Evolutionary conservation across 2,329 filamentous ascomycete species (phyloP).

Genomic region (Lachnellula occidentalis): DNA sequence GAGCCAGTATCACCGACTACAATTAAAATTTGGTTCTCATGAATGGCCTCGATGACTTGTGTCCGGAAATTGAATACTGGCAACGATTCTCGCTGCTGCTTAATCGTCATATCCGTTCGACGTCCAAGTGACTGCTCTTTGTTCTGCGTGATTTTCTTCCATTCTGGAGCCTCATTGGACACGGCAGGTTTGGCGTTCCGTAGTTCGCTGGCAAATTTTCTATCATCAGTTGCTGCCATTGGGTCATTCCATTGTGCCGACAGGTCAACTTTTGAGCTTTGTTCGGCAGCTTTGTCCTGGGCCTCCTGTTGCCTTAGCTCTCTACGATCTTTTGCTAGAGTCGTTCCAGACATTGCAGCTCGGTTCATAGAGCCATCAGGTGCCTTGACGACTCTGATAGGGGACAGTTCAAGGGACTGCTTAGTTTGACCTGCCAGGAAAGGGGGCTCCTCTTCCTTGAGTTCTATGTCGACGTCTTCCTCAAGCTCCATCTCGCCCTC

Average conservation of each 20-base stretch:
- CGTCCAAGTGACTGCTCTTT: slow-evolving; percentile 80
- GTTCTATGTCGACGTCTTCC: slow-evolving; percentile 95
- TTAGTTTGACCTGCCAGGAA: slow-evolving; percentile 96
- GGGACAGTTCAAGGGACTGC: slow-evolving; percentile 88
- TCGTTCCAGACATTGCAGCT: slow-evolving; percentile 88
- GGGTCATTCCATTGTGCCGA: slow-evolving; percentile 94
- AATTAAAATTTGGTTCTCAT: slow-evolving; percentile 84
- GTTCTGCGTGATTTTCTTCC: slow-evolving; percentile 78
- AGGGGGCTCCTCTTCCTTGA: slow-evolving; percentile 91
- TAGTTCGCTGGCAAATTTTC: slow-evolving; percentile 84
- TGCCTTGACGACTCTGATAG: slow-evolving; percentile 93
- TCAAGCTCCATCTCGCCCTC: slow-evolving; percentile 88
- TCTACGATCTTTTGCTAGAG: slow-evolving; percentile 81
- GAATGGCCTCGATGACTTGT: slow-evolving; percentile 81
- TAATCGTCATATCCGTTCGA: slow-evolving; percentile 85
- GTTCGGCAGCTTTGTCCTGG: slow-evolving; percentile 69
- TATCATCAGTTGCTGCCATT: slow-evolving; percentile 79
- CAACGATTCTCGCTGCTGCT: slow-evolving; percentile 84
- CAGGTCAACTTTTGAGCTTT: slow-evolving; percentile 73
- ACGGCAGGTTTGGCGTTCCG: slow-evolving; percentile 59
- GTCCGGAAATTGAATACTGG: slow-evolving; percentile 86
- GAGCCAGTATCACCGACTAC: slow-evolving; percentile 97
- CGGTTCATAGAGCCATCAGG: slow-evolving; percentile 97
- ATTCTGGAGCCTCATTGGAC: slow-evolving; percentile 70
- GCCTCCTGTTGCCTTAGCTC: slow-evolving; percentile 85